These are phyloP conservation scores for Limonium bicolor DNA, from an alignment of 148 eudicot genomes.

Conservation along the genomic window DNA sequence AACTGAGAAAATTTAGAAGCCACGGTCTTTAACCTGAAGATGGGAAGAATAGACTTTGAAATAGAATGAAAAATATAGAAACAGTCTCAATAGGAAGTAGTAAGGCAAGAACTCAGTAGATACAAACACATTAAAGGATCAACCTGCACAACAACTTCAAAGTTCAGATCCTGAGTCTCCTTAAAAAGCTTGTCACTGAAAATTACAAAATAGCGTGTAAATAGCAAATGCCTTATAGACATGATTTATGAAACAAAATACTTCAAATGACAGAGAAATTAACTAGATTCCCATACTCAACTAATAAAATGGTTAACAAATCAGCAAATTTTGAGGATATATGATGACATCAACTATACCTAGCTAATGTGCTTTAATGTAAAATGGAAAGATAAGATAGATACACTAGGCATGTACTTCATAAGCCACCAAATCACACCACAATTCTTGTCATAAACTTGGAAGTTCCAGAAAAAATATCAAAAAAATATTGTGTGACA, in stretches of 20 bases:
- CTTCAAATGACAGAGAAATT: no score
- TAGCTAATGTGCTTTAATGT: no score
- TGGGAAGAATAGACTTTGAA: conserved; percentile 7
- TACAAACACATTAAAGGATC: conserved; percentile 15
- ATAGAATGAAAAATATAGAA: conserved; percentile 6
- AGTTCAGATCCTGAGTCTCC: conserved; percentile 90
- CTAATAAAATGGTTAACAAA: neutral
- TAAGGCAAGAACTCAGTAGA: conserved; percentile 16
- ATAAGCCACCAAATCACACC: no score
- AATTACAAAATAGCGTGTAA: conserved; percentile 1
- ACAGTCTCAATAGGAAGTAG: neutral
- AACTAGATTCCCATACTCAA: neutral
- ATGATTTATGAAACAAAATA: conserved; percentile 8
- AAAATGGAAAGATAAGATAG: no score
- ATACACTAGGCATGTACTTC: no score
- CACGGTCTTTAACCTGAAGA: no score
- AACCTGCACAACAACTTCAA: conserved; percentile 99
- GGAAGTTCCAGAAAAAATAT: no score
- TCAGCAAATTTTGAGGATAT: no score
- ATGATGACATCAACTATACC: no score
- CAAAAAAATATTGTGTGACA: no score
- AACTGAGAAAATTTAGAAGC: no score
- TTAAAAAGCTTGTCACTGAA: conserved; percentile 83
- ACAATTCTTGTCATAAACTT: no score
- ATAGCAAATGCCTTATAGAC: conserved; percentile 8